Conservation (phyloP, 306 rosid species). For the Corylus americana region DNA sequence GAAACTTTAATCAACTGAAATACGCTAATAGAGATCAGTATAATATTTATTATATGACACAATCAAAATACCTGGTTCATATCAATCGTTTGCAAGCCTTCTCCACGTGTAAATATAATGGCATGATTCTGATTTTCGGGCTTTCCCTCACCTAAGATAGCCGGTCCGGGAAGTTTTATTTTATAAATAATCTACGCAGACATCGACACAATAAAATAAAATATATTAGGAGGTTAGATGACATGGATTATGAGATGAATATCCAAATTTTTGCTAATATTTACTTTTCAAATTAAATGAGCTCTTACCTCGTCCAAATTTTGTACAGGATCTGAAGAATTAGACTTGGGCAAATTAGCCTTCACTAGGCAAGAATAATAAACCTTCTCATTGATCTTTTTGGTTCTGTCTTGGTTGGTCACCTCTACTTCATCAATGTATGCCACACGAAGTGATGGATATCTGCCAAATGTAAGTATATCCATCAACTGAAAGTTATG, state of each 20-base stretch:
- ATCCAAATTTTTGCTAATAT: not conserved
- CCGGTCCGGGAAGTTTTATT: slow-evolving; percentile 97
- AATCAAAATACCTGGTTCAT: slow-evolving; percentile 83
- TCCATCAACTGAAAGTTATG: slow-evolving; percentile 4
- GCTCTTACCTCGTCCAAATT: slow-evolving; percentile 78
- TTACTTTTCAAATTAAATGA: slow-evolving; percentile 8
- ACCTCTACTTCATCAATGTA: slow-evolving; percentile 94
- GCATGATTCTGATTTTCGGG: slow-evolving; percentile 99
- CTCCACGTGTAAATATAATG: slow-evolving; percentile 91
- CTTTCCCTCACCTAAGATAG: slow-evolving; percentile 96
- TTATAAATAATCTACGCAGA: slow-evolving; percentile 68
- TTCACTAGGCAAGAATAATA: slow-evolving; percentile 90
- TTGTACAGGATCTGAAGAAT: slow-evolving; percentile 73
- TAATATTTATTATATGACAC: not conserved
- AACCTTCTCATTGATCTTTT: slow-evolving; percentile 68
- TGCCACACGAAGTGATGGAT: slow-evolving; percentile 96
- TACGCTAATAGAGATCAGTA: slow-evolving; percentile 16
- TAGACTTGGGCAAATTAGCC: slow-evolving; percentile 88
- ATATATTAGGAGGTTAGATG: slow-evolving; percentile 9
- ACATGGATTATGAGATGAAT: not conserved
- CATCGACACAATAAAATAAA: slow-evolving; percentile 24
- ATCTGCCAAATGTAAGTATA: slow-evolving; percentile 48
- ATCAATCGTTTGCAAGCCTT: slow-evolving; percentile 94
- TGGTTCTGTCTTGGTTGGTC: slow-evolving; percentile 79
- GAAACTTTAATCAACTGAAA: slow-evolving; percentile 19